phyloP scores from a whole-genome alignment of 768 basidiomycete genomes.

The Panellus pusillus region DNA sequence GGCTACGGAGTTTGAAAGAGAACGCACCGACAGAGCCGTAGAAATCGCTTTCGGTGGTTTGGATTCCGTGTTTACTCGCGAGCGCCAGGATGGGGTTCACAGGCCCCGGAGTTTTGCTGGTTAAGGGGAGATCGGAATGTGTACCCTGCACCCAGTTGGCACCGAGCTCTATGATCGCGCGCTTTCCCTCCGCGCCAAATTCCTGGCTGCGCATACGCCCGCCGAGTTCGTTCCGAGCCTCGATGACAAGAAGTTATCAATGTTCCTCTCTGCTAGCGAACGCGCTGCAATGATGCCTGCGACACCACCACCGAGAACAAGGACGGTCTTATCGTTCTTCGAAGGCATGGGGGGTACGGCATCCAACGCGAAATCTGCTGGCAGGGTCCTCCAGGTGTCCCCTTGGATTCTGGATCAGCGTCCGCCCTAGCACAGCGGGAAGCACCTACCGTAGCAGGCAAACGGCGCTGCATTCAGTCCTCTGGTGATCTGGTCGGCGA shows the following conservation, averaged over 20 bases:
- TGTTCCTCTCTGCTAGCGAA: constrained; percentile 51
- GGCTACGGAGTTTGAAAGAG: no score
- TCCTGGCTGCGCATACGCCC: constrained; percentile 54
- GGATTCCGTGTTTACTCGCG: constrained; percentile 54
- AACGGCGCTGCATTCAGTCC: constrained; percentile 22
- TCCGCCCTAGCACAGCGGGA: not conserved
- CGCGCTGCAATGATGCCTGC: constrained; percentile 66
- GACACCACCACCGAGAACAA: constrained; percentile 68
- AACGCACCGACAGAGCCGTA: constrained; percentile 46
- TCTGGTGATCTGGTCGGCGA: constrained; percentile 22
- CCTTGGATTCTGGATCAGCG: not conserved
- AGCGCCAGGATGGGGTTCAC: constrained; percentile 64
- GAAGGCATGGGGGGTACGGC: not conserved
- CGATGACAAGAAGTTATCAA: constrained; percentile 63
- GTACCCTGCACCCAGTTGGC: constrained; percentile 63
- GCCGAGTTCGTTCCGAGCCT: constrained; percentile 58
- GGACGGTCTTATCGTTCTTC: constrained; percentile 29
- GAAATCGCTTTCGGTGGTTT: constrained; percentile 44
- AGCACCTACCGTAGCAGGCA: constrained; percentile 15
- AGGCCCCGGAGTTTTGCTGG: constrained; percentile 32
- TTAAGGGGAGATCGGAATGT: constrained; percentile 31
- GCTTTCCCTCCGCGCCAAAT: constrained; percentile 37
- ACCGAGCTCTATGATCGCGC: constrained; percentile 53
- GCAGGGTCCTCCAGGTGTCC: constrained; percentile 14
- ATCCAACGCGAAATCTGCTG: not conserved